phyloP scores from a whole-genome alignment of 331 rosid genomes.

The Rhamnella rubrinervis region DNA sequence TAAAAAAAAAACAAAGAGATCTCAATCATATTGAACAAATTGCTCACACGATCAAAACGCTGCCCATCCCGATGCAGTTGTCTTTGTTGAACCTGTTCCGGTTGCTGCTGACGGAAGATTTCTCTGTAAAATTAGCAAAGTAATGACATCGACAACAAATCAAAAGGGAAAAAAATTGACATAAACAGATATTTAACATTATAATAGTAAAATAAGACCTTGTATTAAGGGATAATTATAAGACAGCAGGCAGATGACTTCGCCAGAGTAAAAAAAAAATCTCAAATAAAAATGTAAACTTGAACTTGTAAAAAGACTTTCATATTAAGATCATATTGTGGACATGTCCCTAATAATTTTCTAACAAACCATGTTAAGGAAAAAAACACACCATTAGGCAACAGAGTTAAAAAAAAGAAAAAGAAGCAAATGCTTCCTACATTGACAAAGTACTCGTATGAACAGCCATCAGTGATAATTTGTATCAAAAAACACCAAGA shows the following conservation, averaged over 20 bases:
- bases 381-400: neutral
- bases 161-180: too few relatives aligned
- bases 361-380: neutral
- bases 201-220: too few relatives aligned
- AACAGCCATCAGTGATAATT: neutral
- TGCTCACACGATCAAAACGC: constrained; percentile 75
- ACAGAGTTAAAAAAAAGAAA: neutral
- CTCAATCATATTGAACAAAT: constrained; percentile 40
- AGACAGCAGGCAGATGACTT: neutral
- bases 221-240: too few relatives aligned
- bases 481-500: neutral
- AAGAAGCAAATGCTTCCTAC: constrained; percentile 2
- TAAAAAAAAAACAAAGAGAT: constrained; percentile 19
- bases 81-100: constrained; percentile 56
- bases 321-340: neutral
- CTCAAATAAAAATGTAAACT: neutral
- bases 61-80: constrained; percentile 95
- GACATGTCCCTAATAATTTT: neutral
- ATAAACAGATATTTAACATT: neutral
- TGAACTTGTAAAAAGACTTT: neutral
- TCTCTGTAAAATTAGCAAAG: constrained; percentile 50
- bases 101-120: constrained; percentile 62
- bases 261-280: neutral
- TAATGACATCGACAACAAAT: neutral
- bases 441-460: too few relatives aligned